Percentiles rank a stretch among this genome's conserved stretches.
Evolutionary conservation across 1,139 yeast genomes (phyloP).

Genomic region (Geotrichum klebahnii): DNA sequence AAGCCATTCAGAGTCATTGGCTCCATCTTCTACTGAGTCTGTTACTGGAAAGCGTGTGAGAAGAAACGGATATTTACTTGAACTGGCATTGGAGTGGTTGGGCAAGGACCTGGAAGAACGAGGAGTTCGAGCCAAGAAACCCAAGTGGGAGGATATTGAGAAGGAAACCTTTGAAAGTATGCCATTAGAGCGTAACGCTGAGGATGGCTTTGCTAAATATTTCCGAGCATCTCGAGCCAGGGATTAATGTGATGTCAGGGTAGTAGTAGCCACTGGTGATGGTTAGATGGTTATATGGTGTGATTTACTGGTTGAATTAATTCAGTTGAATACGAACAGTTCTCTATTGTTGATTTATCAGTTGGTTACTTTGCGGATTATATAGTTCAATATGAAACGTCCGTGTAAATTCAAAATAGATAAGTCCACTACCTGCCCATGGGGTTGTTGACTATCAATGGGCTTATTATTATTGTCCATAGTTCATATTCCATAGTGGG

Average conservation of each 20-base stretch:
- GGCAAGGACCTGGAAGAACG: constrained; percentile 44
- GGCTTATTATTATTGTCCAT: too few relatives aligned
- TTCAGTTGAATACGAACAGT: too few relatives aligned
- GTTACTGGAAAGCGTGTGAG: constrained; percentile 23
- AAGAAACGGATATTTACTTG: constrained; percentile 39
- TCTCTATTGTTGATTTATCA: too few relatives aligned
- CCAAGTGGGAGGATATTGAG: constrained; percentile 32
- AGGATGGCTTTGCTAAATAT: constrained; percentile 33
- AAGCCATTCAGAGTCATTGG: too few relatives aligned
- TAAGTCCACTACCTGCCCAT: too few relatives aligned
- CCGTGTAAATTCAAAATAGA: too few relatives aligned
- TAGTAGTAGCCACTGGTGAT: background rate
- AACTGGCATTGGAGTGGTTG: constrained; percentile 43
- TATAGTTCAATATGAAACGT: too few relatives aligned
- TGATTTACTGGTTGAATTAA: too few relatives aligned
- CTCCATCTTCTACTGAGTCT: background rate
- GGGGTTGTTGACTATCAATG: too few relatives aligned
- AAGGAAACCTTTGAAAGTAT: constrained; percentile 26
- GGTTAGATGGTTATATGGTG: too few relatives aligned
- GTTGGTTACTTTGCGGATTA: too few relatives aligned
- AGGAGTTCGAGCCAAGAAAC: constrained; percentile 39
- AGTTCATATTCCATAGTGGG: too few relatives aligned
- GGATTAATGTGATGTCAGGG: constrained; percentile 11
- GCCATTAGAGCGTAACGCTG: constrained; percentile 30
- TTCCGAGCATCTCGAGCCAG: constrained; percentile 35